Percentiles rank a stretch among this genome's conserved stretches.
Conservation (phyloP, 1,139 yeast species). For the Diutina mesorugosa region DNA sequence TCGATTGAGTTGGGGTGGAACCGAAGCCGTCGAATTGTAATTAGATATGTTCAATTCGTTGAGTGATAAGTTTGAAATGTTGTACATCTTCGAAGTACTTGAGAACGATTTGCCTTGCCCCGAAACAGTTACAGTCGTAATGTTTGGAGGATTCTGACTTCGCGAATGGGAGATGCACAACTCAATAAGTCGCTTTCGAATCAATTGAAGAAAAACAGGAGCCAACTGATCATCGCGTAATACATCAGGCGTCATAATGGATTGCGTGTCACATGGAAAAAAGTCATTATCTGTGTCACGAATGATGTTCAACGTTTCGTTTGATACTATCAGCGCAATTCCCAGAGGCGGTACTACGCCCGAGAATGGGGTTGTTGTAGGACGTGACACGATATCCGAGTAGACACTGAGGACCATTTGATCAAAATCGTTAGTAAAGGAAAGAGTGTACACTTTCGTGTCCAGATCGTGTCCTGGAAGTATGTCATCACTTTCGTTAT, state of each 20-base stretch:
- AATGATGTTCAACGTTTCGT: slow-evolving; percentile 20
- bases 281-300: slow-evolving; percentile 3
- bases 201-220: slow-evolving; percentile 30
- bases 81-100: not conserved
- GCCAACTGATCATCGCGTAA: slow-evolving; percentile 21
- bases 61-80: slow-evolving; percentile 29
- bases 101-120: not conserved
- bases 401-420: slow-evolving; percentile 24
- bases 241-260: slow-evolving; percentile 20
- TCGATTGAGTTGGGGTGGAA: slow-evolving; percentile 6
- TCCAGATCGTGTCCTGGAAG: slow-evolving; percentile 21
- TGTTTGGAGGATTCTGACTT: not conserved
- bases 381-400: slow-evolving; percentile 23
- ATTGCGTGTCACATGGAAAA: slow-evolving; percentile 21
- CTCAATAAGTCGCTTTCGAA: slow-evolving; percentile 29
- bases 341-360: slow-evolving; percentile 34
- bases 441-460: slow-evolving; percentile 18
- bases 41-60: slow-evolving; percentile 26
- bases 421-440: slow-evolving; percentile 25
- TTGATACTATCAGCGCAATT: slow-evolving; percentile 28
- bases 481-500: slow-evolving; percentile 32
- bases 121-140: not conserved
- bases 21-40: slow-evolving; percentile 10
- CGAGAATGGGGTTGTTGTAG: slow-evolving; percentile 35
- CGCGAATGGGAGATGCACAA: slow-evolving; percentile 13